Evolutionary conservation across 257 asterid species (phyloP), one percentile per base, ranked within the genome.

Genomic region (Ophiorrhiza pumila): DNA sequence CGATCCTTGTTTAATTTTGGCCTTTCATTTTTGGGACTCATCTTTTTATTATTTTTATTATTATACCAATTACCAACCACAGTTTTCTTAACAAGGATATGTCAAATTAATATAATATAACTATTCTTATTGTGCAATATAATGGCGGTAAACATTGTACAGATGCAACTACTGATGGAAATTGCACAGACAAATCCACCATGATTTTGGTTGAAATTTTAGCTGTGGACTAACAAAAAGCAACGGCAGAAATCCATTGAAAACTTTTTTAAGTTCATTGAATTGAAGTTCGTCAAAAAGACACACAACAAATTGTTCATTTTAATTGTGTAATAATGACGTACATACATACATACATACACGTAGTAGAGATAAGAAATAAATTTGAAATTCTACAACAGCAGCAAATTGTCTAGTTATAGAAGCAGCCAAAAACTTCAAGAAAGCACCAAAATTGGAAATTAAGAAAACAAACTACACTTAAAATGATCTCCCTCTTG

Each of bases 11-110:
- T 41, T 2, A 29, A 34, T 65, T 72, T 59, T 63, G 55, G 64
- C 80, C 81, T 7, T 76, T 68, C 76, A 71, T 76, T 61, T 47
- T 23, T 50, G 58, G 7, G 61, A 65, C 45, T 29, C 10, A 43
- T 23, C 9, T 37, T 20, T 46, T 32, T 71, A 7, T 66, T 27
- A 7, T 64, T 68, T 45, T 34, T n/a, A 22, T 11, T 18, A 50
- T 35, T 64, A 37, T 27, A 6, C 42, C 42, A n/a, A 18, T 75
- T 60, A 58, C 35, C 29, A 14, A 22, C 18, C 53, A 39, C 23
- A 22, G 25, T 41, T 46, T 2, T 53, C 9, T 4, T 65, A 37
- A 65, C 67, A n/a, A n/a, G n/a, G n/a, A n/a, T n/a, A n/a, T n/a
- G n/a, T n/a, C n/a, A n/a, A n/a, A n/a, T n/a, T n/a, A n/a, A n/a